Evolutionary conservation across 192 early-diverging fungal genomes (phyloP).

Genomic region (Entomortierella beljakovae): DNA sequence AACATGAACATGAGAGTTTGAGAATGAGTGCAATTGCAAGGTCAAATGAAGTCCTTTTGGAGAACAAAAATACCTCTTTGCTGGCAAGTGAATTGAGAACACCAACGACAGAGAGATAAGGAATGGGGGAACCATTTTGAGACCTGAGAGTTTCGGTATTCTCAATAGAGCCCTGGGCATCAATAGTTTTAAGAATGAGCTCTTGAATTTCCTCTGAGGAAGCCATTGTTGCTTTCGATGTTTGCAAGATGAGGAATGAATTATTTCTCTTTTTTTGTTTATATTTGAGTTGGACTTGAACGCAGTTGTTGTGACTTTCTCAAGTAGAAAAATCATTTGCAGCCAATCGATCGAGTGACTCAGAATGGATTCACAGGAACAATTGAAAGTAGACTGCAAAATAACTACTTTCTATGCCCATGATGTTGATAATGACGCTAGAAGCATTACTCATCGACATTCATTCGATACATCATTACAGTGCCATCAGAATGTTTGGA

Average conservation of each 20-base stretch:
- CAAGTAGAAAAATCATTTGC: not conserved
- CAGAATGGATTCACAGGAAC: constrained; percentile 8
- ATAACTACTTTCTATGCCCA: too few relatives aligned
- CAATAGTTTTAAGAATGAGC: constrained; percentile 74
- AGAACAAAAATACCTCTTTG: constrained; percentile 87
- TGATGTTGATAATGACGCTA: too few relatives aligned
- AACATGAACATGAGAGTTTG: not conserved
- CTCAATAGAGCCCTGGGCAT: constrained; percentile 73
- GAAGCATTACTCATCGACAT: too few relatives aligned
- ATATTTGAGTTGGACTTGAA: not conserved
- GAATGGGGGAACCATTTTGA: constrained; percentile 67
- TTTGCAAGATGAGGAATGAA: not conserved
- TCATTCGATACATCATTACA: too few relatives aligned
- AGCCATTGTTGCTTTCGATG: constrained; percentile 30
- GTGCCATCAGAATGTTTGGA: too few relatives aligned
- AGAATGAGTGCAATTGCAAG: not conserved
- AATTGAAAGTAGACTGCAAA: too few relatives aligned
- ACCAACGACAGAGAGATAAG: constrained; percentile 79
- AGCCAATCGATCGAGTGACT: constrained; percentile 33
- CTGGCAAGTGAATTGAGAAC: constrained; percentile 86
- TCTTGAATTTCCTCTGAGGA: constrained; percentile 63
- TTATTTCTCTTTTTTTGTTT: not conserved
- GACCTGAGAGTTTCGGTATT: constrained; percentile 73
- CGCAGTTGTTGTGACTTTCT: not conserved
- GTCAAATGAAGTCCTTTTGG: too few relatives aligned